Base-by-base conservation (phyloP, 1,284 basidiomycete genomes). In the Termitomyces sp. region DNA sequence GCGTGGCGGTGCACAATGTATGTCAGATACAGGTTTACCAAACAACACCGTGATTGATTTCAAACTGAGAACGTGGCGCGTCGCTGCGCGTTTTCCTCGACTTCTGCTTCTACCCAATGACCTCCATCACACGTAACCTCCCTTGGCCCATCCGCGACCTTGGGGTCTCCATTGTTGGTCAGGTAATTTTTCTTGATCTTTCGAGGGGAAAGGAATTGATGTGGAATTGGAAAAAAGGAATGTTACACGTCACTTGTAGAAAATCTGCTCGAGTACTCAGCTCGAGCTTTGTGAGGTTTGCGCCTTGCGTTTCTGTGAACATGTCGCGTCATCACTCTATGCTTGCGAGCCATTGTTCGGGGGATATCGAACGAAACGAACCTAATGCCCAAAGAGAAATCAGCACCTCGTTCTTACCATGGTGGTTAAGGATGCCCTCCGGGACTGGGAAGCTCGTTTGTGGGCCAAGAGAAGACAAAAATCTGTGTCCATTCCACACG, bases 191-290 rank as follows among this genome's bases (percentile, higher is more conserved):
- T 18, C 1, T 2, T 21, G 8, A 13, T 31, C 6, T 13, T 21
- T 30, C 1, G 3, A 18, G 6, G 28, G 13, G 16, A 14, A 50
- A 18, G n/a, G 10, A 40, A 18, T 30, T 48, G 0, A 35, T 39
- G 55, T 55, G n/a, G 1, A 11, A 7, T 13, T 13, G 9, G 31
- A n/a, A 34, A 34, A 21, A 46, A 93, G 87, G 81, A 91, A 79
- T 99, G 96, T 71, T 99, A 97, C 75, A 80, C 80, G 24, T 87
- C 88, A 49, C 82, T 99, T 14, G 82, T 99, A 38, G 92, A 93
- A 73, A 83, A 98, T 69, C 81, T 96, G 62, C 64, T 14, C 66
- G 57, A 44, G 63, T 65, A 46, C 62, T 66, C 19, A 74, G 61
- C 47, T 71, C 66, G 1, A 74, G 57, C 42, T 65, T 69, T 7